Evolutionary conservation across 345 rosid species (phyloP).

Genomic region (Syzygium aqueum): DNA sequence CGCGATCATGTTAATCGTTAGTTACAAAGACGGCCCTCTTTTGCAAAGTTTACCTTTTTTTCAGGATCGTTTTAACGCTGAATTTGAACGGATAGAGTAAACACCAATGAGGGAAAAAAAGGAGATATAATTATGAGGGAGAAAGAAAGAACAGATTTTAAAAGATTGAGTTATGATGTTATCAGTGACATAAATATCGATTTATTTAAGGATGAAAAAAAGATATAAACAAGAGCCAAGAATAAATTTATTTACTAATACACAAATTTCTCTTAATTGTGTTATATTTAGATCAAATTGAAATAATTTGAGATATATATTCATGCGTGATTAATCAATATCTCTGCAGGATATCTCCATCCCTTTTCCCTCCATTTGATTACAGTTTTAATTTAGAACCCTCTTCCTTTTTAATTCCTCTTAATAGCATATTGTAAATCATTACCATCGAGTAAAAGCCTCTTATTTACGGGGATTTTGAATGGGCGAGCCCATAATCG

Average conservation of each 20-base stretch:
- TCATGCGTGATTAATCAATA: not conserved
- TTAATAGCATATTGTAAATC: fast-evolving
- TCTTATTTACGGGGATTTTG: fast-evolving
- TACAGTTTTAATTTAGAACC: not conserved
- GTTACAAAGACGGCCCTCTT: not conserved
- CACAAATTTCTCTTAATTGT: fast-evolving
- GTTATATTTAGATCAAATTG: too few species aligned
- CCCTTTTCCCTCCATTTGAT: not conserved
- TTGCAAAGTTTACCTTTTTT: not conserved
- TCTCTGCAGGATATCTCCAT: too few species aligned
- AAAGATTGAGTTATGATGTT: not conserved
- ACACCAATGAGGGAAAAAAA: not conserved
- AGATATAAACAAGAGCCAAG: fast-evolving
- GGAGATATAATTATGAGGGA: not conserved
- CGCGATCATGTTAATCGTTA: not conserved
- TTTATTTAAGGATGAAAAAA: not conserved
- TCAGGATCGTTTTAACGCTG: not conserved
- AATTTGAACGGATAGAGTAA: not conserved
- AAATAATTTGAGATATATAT: too few species aligned
- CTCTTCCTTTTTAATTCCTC: not conserved
- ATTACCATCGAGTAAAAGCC: not conserved
- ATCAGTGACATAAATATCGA: not conserved
- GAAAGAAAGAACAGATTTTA: not conserved
- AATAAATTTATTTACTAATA: not conserved
- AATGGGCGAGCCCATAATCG: not conserved